A percentile compares a stretch with the other conserved stretches of the same genome.
phyloP scores from a whole-genome alignment of 257 asterid species.

The Anisodus tanguticus region DNA sequence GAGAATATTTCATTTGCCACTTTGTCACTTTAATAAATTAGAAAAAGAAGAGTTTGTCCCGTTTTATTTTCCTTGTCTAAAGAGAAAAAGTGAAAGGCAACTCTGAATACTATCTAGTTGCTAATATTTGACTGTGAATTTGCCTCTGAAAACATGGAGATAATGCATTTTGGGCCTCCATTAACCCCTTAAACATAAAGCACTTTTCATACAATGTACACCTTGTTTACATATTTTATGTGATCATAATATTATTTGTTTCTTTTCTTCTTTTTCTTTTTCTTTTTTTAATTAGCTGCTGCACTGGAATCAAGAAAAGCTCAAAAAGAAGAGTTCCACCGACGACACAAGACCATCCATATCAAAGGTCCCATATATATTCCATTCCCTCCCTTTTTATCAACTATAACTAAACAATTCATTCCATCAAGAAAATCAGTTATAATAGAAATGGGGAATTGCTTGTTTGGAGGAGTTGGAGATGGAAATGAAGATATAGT shows the following conservation, averaged over 20 bases:
- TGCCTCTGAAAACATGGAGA: constrained; percentile 34
- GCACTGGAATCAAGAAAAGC: constrained; percentile 33
- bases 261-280: not conserved
- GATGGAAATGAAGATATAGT: constrained; percentile 45
- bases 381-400: not conserved
- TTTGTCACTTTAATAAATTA: constrained; percentile 30
- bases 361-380: not conserved
- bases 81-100: constrained; percentile 33
- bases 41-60: constrained; percentile 22
- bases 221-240: too few species aligned
- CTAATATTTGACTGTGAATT: not conserved
- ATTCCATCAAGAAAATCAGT: not conserved
- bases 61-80: not conserved
- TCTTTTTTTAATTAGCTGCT: not conserved
- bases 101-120: not conserved
- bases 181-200: too few species aligned
- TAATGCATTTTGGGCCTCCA: constrained; percentile 13
- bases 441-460: constrained; percentile 63
- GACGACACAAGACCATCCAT: constrained; percentile 32
- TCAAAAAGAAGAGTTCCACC: constrained; percentile 35
- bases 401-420: not conserved
- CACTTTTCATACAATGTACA: not conserved
- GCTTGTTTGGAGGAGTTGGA: constrained; percentile 67
- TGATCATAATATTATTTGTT: not conserved
- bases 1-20: constrained; percentile 15